Percentiles rank a stretch among this genome's conserved stretches.
Conservation (phyloP, 768 basidiomycete genomes). For the Crepidotus variabilis region DNA sequence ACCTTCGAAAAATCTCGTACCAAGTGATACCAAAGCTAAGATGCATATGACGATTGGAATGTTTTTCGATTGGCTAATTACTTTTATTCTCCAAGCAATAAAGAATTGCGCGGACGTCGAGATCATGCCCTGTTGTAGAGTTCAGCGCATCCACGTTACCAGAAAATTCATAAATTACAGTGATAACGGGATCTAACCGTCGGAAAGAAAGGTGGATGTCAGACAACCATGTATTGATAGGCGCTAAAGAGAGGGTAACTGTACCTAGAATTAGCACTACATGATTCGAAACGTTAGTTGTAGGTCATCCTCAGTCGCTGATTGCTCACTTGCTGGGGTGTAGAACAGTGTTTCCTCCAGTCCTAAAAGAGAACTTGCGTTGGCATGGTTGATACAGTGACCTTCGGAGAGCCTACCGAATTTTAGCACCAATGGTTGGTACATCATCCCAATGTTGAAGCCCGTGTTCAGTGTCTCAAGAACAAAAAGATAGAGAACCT, state of each 20-base stretch:
- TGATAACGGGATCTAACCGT: slow-evolving; percentile 6
- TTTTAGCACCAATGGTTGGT: slow-evolving; percentile 34
- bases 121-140: slow-evolving; percentile 27
- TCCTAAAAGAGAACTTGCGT: slow-evolving; percentile 3
- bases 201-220: neutral
- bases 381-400: too few relatives aligned
- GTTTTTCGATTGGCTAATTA: slow-evolving; percentile 25
- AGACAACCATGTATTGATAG: neutral
- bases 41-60: slow-evolving; percentile 23
- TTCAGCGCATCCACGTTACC: neutral
- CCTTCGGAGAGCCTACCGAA: slow-evolving; percentile 22
- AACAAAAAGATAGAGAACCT: slow-evolving; percentile 31
- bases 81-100: slow-evolving; percentile 35
- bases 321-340: slow-evolving; percentile 25
- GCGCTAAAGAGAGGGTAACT: neutral
- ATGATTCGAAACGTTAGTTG: neutral
- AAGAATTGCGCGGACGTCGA: slow-evolving; percentile 39
- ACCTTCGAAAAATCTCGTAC: slow-evolving; percentile 16
- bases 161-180: neutral
- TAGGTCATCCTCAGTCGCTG: neutral
- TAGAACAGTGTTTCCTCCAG: slow-evolving; percentile 16
- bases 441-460: slow-evolving; percentile 32
- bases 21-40: slow-evolving; percentile 25
- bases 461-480: slow-evolving; percentile 33
- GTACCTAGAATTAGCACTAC: slow-evolving; percentile 10